Evolutionary conservation across 148 eudicot species (phyloP), one percentile per base, ranked within the genome.

Genomic region (Selenicereus undatus): DNA sequence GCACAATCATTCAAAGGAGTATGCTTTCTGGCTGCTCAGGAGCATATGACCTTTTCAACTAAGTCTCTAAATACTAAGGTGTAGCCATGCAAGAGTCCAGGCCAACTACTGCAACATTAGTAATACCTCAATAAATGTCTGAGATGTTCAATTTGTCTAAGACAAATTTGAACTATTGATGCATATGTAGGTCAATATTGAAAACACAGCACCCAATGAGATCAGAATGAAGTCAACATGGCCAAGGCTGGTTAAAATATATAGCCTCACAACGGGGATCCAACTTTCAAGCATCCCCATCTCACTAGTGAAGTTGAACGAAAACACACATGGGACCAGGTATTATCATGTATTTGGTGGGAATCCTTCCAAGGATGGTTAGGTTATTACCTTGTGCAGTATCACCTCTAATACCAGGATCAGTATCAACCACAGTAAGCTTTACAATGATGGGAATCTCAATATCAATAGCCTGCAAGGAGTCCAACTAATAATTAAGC

Each of bases 371-470:
- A 65, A 71, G 52, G 65, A 80, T 36, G 43, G 68, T 8, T 11
- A 36, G 45, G 74, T 69, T 68, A 78, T 71, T 87, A 95, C 97
- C 97, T 91, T 95, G 97, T 71, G 89, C 97, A 18, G 92, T 87
- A 87, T 95, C 99, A 51, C 94, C 97, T 87, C 79, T 92, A 79
- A 91, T 29, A 72, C 99, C 97, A 74, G 99, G 99, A 68, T 92
- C 97, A 71, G 91, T 94, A 22, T 88, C 92, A 81, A 90, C 88
- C 78, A 95, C 97, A 30, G 80, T 86, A 82, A 93, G 88, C 84
- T 89, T 93, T 78, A 92, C 92, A 30, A 85, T 89, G 76, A 87
- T 87, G 79, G 99, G 99, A 77, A 95, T 89, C 82, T 95, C 99
- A 85, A 95, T 87, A 85, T 88, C 99, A 76, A 95, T 95, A 60